Evolutionary conservation across 1,284 basidiomycete genomes (phyloP), one percentile per base, ranked within the genome.

Genomic region (Trametes sp.): DNA sequence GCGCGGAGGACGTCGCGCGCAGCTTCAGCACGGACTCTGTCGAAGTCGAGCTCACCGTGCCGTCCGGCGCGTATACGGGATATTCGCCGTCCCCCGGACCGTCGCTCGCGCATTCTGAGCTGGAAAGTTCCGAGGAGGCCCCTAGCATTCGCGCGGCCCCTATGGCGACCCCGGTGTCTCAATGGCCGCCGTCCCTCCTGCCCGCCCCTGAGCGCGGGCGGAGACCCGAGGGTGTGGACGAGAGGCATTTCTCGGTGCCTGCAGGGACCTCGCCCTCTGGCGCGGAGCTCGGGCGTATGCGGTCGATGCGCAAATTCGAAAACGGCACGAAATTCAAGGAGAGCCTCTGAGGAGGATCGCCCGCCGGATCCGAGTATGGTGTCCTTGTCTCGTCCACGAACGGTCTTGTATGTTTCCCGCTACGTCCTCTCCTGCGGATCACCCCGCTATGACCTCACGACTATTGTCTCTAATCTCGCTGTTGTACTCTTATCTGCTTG

Each of bases 311-410:
- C 19, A 73, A 72, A 59, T 74, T 75, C 60, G 69, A 71, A n/a
- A 71, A 70, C 41, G 74, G 74, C 1, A 74, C 73, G 42, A 73
- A 72, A 63, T 75, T 75, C 67, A 73, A 68, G 63, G 74, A 75
- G 59, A 62, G 57, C 54, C 36, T 62, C 29, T 62, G 44, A 62
- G 19, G 44, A 49, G 19, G 28, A 16, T 33, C 26, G 19, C n/a
- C 14, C 38, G 28, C 28, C 19, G 16, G 28, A 49, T 31, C 24
- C 26, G 48, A 16, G 26, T 21, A 49, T n/a, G 48, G 28, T 48
- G 46, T 1, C 24, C 16, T 48, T 19, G 16, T 21, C 19, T 23
- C 21, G 19, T 23, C 8, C 21, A 41, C 38, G 16, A 19, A n/a
- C 21, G 16, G 21, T 45, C 26, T 19, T 26, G 26, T 31, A 13